A percentile compares a stretch with the other conserved stretches of the same genome.
These are phyloP conservation scores for Nicotiana tomentosiformis DNA, from an alignment of 257 asterid species.

Conservation along the genomic window DNA sequence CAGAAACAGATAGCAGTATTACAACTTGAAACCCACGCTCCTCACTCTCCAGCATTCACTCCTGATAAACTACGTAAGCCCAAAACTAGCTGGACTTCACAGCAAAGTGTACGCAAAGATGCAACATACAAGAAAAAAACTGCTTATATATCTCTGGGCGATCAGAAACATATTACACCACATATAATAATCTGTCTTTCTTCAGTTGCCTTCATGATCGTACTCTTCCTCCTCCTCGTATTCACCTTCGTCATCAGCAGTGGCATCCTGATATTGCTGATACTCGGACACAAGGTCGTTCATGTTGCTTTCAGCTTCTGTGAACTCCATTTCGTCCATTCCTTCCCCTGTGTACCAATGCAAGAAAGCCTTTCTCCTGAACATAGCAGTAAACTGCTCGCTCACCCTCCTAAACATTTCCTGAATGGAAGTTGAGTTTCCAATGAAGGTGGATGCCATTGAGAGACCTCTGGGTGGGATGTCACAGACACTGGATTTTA, in stretches of 20 bases:
- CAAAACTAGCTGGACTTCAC: not conserved
- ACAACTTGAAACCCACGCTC: not conserved
- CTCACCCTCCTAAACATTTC: constrained; percentile 94
- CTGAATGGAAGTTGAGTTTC: constrained; percentile 82
- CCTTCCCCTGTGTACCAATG: constrained; percentile 92
- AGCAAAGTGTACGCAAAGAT: constrained; percentile 6
- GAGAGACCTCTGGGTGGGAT: constrained; percentile 87
- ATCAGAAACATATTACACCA: not conserved
- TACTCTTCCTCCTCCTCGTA: constrained; percentile 68
- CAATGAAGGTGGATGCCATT: constrained; percentile 82
- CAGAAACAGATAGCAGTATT: not conserved
- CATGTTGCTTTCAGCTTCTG: constrained; percentile 88
- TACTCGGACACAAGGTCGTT: constrained; percentile 85
- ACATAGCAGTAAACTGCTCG: constrained; percentile 93
- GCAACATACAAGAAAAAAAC: constrained; percentile 7
- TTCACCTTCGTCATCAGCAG: constrained; percentile 78
- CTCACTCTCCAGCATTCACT: constrained; percentile 1
- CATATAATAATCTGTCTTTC: not conserved
- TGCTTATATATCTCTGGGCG: not conserved
- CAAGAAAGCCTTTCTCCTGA: constrained; percentile 90
- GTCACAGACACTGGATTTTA: constrained; percentile 85
- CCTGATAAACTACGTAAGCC: not conserved
- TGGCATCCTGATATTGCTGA: constrained; percentile 95
- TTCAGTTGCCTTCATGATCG: constrained; percentile 11
- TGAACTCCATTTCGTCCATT: constrained; percentile 88